Conservation (phyloP, 192 early-diverging fungal genomes). For the Umbelopsis sp. region DNA sequence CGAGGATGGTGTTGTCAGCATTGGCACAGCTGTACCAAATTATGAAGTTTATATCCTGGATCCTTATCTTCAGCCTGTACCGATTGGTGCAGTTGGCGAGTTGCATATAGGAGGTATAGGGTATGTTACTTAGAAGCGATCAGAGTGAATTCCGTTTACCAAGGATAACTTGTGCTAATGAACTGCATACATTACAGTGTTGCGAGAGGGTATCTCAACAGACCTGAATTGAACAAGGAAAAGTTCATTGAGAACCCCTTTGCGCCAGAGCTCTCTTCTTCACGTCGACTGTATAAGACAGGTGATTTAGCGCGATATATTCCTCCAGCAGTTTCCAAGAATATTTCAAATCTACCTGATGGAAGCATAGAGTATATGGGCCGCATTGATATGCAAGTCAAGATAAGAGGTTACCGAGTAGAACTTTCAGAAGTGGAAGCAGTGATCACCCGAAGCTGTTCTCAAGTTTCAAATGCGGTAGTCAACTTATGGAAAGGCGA, state of each 20-base stretch:
- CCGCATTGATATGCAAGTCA: slow-evolving; percentile 50
- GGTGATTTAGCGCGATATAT: background rate
- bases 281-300: background rate
- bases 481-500: background rate
- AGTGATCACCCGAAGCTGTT: slow-evolving; percentile 16
- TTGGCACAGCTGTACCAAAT: slow-evolving; percentile 25
- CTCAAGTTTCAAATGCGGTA: background rate
- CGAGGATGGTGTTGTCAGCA: background rate
- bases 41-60: slow-evolving; percentile 27
- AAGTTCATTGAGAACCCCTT: slow-evolving; percentile 37
- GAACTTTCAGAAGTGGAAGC: slow-evolving; percentile 38
- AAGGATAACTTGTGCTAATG: background rate
- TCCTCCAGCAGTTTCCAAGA: slow-evolving; percentile 14
- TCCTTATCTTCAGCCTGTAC: slow-evolving; percentile 23
- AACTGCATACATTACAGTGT: slow-evolving; percentile 22
- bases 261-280: background rate
- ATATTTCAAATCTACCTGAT: slow-evolving; percentile 8
- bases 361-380: slow-evolving; percentile 33
- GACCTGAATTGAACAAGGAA: slow-evolving; percentile 36
- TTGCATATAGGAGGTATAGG: slow-evolving; percentile 42
- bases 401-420: slow-evolving; percentile 44
- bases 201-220: slow-evolving; percentile 43
- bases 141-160: no score
- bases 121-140: no score
- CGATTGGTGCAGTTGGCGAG: slow-evolving; percentile 43